phyloP scores from a whole-genome alignment of 352 stramenopile species.

The Phytophthora kernoviae region DNA sequence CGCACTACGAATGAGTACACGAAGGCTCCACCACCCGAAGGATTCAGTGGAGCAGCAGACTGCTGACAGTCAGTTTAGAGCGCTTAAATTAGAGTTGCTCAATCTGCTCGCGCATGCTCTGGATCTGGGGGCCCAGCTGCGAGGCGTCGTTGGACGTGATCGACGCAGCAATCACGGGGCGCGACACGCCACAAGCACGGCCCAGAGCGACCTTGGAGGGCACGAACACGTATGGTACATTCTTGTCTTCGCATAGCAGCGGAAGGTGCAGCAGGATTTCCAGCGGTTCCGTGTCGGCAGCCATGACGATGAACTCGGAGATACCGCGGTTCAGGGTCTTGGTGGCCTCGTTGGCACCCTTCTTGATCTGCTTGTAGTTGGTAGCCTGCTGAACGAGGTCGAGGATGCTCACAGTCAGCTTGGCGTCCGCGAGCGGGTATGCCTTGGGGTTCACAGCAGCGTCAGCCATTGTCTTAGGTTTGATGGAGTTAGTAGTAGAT shows the following conservation, averaged over 20 bases:
- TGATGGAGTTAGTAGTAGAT: constrained; percentile 28
- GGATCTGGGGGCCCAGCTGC: constrained; percentile 98
- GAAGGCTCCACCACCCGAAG: constrained; percentile 7
- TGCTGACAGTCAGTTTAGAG: constrained; percentile 30
- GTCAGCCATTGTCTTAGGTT: constrained; percentile 69
- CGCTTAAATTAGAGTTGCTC: constrained; percentile 99
- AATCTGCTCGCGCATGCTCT: constrained; percentile 99
- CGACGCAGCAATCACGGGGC: constrained; percentile 98
- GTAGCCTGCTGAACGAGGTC: constrained; percentile 99
- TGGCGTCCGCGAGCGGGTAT: constrained; percentile 97
- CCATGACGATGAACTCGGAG: constrained; percentile 99
- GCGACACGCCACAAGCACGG: constrained; percentile 98
- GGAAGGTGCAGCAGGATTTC: constrained; percentile 99
- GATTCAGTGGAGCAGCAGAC: not conserved
- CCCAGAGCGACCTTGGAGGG: constrained; percentile 99
- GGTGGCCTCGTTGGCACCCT: constrained; percentile 99
- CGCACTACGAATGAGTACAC: constrained; percentile 19
- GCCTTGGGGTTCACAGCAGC: constrained; percentile 94
- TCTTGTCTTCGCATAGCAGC: constrained; percentile 99
- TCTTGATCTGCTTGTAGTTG: constrained; percentile 99
- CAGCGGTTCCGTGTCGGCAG: constrained; percentile 99
- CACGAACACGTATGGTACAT: constrained; percentile 92
- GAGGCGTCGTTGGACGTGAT: constrained; percentile 99
- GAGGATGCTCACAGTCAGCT: constrained; percentile 98
- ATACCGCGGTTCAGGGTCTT: constrained; percentile 99